Percentiles rank a stretch among this genome's conserved stretches.
phyloP scores from a whole-genome alignment of 106 monocot genomes.

The Ottelia alismoides region DNA sequence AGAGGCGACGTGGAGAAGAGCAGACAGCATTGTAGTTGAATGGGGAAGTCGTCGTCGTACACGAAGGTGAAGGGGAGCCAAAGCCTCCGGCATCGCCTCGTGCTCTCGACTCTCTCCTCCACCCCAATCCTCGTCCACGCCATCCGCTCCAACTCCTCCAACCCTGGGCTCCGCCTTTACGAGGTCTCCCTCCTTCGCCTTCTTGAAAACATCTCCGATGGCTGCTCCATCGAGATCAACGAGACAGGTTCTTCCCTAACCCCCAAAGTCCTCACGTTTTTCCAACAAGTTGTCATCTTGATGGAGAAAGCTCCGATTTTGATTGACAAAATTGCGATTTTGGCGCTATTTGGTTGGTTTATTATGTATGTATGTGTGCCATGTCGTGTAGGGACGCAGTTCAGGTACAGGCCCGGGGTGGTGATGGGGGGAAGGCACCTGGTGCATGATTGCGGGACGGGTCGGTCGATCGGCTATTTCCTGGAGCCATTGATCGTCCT shows the following conservation, averaged over 20 bases:
- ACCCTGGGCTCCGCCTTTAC: conserved; percentile 59
- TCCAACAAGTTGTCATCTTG: no score
- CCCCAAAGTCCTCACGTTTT: no score
- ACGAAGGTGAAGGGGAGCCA: conserved; percentile 50
- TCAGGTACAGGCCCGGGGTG: conserved; percentile 87
- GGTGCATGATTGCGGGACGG: conserved; percentile 78
- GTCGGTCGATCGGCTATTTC: conserved; percentile 71
- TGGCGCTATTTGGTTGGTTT: conserved; percentile 3
- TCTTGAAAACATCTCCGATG: conserved; percentile 68
- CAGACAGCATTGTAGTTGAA: no score
- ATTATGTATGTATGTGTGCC: neutral
- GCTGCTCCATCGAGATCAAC: conserved; percentile 73
- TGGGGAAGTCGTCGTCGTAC: conserved; percentile 60
- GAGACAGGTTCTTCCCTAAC: no score
- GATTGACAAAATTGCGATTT: no score
- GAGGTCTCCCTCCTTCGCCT: conserved; percentile 85
- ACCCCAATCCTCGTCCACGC: conserved; percentile 60
- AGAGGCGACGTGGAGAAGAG: no score
- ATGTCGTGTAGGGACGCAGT: conserved; percentile 75
- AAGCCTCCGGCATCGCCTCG: conserved; percentile 57
- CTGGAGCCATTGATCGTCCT: conserved; percentile 79
- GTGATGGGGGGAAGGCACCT: conserved; percentile 66
- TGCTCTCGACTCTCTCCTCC: conserved; percentile 63
- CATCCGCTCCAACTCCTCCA: conserved; percentile 45
- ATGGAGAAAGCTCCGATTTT: no score